Evolutionary conservation across 306 rosid genomes (phyloP).

Genomic region (Quercus dentata): DNA sequence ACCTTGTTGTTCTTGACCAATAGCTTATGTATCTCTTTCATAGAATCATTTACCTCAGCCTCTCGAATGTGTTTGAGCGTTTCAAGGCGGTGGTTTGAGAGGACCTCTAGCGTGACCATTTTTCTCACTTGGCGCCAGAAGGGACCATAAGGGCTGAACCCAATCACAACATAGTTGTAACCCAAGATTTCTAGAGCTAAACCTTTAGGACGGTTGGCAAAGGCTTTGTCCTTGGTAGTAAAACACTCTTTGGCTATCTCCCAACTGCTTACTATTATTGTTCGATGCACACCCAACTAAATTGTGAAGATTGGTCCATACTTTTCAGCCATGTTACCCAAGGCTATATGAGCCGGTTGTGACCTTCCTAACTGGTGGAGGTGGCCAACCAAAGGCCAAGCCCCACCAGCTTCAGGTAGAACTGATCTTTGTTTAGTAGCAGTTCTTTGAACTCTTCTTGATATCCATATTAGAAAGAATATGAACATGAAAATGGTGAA

Average conservation of each 20-base stretch:
- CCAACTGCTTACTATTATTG: conserved; percentile 38
- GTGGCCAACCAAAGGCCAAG: no score
- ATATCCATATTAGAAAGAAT: no score
- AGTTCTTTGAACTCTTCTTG: no score
- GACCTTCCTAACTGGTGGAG: no score
- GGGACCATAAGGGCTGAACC: conserved; percentile 33
- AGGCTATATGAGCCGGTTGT: conserved; percentile 10
- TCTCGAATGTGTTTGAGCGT: conserved; percentile 17
- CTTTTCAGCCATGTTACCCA: conserved; percentile 33
- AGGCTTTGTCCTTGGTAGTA: conserved; percentile 31
- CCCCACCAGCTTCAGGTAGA: no score
- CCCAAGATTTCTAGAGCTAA: conserved; percentile 24
- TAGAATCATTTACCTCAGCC: conserved; percentile 16
- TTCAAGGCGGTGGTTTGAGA: conserved; percentile 34
- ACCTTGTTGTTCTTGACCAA: not conserved
- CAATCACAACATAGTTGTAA: conserved; percentile 39
- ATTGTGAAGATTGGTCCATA: conserved; percentile 45
- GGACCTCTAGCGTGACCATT: conserved; percentile 26
- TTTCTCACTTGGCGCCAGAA: conserved; percentile 48
- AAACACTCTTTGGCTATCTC: conserved; percentile 51
- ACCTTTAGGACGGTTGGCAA: conserved; percentile 40
- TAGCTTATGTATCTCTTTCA: conserved; percentile 2
- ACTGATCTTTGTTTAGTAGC: no score
- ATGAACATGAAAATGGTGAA: no score
- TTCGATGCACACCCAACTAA: conserved; percentile 26